These are phyloP conservation scores for Phytophthora syringae DNA, from an alignment of 352 stramenopile genomes.

Conservation along the genomic window DNA sequence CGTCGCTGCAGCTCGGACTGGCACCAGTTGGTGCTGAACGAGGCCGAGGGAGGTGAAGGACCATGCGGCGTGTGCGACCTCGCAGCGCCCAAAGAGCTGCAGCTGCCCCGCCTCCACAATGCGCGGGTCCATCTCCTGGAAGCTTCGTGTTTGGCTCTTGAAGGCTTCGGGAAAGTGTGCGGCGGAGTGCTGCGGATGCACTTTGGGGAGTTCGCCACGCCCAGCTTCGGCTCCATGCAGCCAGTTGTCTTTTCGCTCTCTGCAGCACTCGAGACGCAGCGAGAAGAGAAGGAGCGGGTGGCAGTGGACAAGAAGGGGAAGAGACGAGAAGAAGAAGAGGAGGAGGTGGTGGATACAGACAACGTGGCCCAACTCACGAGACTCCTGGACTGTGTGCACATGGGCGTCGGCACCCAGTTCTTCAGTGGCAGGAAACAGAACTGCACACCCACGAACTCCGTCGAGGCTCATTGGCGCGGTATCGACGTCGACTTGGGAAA, in stretches of 20 bases:
- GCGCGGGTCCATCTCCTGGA: constrained; percentile 29
- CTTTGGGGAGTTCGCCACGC: constrained; percentile 21
- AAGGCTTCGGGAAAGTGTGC: constrained; percentile 20
- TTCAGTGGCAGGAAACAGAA: constrained; percentile 36
- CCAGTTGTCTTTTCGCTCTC: constrained; percentile 29
- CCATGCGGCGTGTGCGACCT: constrained; percentile 14
- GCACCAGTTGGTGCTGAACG: constrained; percentile 31
- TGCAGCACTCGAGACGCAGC: constrained; percentile 18
- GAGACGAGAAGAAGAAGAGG: neutral
- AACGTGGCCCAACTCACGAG: constrained; percentile 22
- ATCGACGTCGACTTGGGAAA: constrained; percentile 24
- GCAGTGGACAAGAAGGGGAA: neutral
- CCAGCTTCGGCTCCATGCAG: constrained; percentile 30
- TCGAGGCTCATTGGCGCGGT: constrained; percentile 36
- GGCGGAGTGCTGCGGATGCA: constrained; percentile 33
- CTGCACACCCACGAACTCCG: constrained; percentile 19
- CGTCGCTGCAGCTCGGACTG: constrained; percentile 31
- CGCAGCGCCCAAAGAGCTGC: constrained; percentile 23
- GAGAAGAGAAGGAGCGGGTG: neutral
- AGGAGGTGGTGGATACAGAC: constrained; percentile 19
- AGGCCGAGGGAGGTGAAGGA: constrained; percentile 21
- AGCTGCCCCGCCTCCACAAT: constrained; percentile 15
- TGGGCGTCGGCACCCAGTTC: constrained; percentile 34
- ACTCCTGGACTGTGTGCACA: constrained; percentile 29
- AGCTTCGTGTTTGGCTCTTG: constrained; percentile 11